Percentiles rank a stretch among this genome's conserved stretches.
These are phyloP conservation scores for Sporobolomyces roseus DNA, from an alignment of 768 basidiomycete species.

Conservation along the genomic window DNA sequence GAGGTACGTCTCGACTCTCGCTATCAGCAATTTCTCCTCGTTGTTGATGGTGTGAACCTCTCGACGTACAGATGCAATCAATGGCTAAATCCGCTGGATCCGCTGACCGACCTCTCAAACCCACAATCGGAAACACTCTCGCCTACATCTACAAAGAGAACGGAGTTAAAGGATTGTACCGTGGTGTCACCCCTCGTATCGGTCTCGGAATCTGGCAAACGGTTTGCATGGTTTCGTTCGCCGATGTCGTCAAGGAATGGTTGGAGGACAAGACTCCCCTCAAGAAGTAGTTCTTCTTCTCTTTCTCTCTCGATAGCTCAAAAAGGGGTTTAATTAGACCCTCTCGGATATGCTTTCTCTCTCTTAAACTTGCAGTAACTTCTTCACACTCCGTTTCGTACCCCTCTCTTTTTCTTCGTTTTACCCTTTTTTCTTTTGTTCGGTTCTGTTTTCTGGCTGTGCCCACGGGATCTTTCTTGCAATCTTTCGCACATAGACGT, in stretches of 20 bases:
- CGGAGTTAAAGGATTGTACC: conserved; percentile 91
- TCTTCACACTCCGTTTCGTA: no score
- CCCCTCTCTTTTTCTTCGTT: neutral
- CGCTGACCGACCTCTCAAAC: conserved; percentile 82
- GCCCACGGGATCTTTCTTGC: neutral
- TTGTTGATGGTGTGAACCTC: no score
- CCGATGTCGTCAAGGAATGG: conserved; percentile 72
- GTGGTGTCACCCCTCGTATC: conserved; percentile 94
- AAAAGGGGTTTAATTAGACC: no score
- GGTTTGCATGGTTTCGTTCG: conserved; percentile 94
- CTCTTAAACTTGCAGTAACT: no score
- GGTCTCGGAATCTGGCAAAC: conserved; percentile 96
- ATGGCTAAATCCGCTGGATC: conserved; percentile 74
- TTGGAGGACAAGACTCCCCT: conserved; percentile 7
- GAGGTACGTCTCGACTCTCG: conserved; percentile 58
- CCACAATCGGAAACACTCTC: conserved; percentile 78
- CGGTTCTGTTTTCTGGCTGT: neutral
- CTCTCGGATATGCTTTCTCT: no score
- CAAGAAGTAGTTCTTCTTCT: neutral
- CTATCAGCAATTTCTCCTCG: no score
- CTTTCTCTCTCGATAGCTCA: no score
- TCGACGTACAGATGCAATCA: conserved; percentile 82
- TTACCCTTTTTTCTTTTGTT: neutral
- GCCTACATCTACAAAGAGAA: conserved; percentile 94
- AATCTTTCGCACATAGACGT: no score